Percentiles rank a stretch among this genome's conserved stretches.
phyloP scores from a whole-genome alignment of 1,139 yeast species.

The Geotrichum restrictum region DNA sequence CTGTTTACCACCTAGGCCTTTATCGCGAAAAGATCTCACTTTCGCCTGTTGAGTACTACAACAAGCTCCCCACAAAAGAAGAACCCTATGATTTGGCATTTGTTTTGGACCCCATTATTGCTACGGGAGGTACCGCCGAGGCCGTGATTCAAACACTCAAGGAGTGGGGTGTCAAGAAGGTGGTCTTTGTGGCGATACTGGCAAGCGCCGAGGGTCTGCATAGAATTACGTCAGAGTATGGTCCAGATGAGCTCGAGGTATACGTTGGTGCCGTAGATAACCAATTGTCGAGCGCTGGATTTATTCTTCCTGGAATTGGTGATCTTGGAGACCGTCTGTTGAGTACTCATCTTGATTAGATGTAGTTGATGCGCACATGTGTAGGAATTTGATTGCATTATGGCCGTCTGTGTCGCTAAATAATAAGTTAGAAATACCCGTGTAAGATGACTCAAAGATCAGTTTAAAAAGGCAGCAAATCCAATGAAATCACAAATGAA shows the following conservation, averaged over 20 bases:
- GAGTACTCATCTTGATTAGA: constrained; percentile 18
- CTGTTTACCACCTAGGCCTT: constrained; percentile 38
- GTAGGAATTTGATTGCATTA: background rate
- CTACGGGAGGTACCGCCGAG: constrained; percentile 40
- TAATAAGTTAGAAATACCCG: background rate
- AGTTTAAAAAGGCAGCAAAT: background rate
- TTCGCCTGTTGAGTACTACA: constrained; percentile 40
- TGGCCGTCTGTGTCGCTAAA: background rate
- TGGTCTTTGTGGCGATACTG: constrained; percentile 33
- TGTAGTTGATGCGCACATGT: background rate
- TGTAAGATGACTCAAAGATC: constrained; percentile 2
- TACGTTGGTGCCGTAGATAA: constrained; percentile 36
- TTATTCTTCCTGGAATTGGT: constrained; percentile 39
- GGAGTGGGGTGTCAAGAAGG: constrained; percentile 38
- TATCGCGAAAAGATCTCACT: constrained; percentile 37
- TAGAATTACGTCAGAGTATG: constrained; percentile 31
- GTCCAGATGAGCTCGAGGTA: constrained; percentile 30
- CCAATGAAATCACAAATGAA: too few relatives aligned
- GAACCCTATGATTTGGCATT: constrained; percentile 32
- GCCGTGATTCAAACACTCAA: constrained; percentile 37
- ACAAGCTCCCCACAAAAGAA: constrained; percentile 34
- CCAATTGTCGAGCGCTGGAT: constrained; percentile 31
- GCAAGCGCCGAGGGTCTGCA: constrained; percentile 33
- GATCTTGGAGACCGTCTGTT: constrained; percentile 39
- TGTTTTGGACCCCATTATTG: constrained; percentile 39